Evolutionary conservation across 176 grass and related monocot genomes (phyloP), one percentile per base, ranked within the genome.

Genomic region (Bothriochloa decipiens): DNA sequence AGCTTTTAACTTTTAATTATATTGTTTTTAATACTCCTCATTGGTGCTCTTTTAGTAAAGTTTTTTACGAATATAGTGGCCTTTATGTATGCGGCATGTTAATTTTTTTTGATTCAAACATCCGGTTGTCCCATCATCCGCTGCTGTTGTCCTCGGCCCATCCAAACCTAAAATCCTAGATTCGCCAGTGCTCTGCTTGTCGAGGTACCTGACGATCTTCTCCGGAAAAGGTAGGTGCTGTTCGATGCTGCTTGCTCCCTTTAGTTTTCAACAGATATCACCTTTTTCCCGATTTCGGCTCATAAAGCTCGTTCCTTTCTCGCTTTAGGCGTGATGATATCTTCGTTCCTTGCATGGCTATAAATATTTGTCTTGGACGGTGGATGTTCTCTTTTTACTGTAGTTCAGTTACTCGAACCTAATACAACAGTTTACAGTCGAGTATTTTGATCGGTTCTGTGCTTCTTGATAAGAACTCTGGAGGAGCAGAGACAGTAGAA

Each of bases 261-360:
- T 82, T 16, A 36, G n/a, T n/a, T 85, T 47, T 45, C 32, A 53
- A 28, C 20, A 18, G 61, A n/a, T n/a, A 11, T 70, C 18, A 29
- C 11, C 11, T 29, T 61, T 88, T 81, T 70, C 28, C 43, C 72
- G 20, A 36, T 65, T 20, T 18, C 35, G 42, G 43, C 35, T 65
- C 43, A 37, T 81, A 23, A 82, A 29, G 67, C 15, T 77, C 39
- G 29, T 65, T 63, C 35, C 25, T 90, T 73, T 86, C 73, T 90
- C 85, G 35, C 66, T 90, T 82, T 82, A 76, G 49, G 16, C 14
- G 23, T n/a, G n/a, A 4, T 39, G 40, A 52, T 40, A 53, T 70
- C 1, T 49, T 58, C 2, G 18, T 43, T 58, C 13, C 81, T 58
- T 90, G 78, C 55, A 66, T 78, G 57, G 0, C 72, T 46, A 57